Percentiles rank a stretch among this genome's conserved stretches.
These are phyloP conservation scores for Parascedosporium putredinis DNA, from an alignment of 2,329 filamentous ascomycete species.

Conservation along the genomic window DNA sequence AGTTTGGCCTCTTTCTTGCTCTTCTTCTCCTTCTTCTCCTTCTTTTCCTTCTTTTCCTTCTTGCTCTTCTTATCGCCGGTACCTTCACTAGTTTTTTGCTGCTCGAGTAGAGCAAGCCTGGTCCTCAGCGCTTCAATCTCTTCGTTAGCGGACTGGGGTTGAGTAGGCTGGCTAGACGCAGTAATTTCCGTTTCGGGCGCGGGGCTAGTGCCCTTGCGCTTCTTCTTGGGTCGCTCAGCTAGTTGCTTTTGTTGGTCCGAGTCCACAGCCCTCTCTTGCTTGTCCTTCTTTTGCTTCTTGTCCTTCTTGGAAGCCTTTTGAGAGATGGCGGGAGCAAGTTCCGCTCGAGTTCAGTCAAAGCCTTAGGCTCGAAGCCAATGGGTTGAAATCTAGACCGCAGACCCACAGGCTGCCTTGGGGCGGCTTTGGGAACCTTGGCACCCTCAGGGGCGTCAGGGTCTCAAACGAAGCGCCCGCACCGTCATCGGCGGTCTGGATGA, in stretches of 20 bases:
- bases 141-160: neutral
- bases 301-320: constrained; percentile 1
- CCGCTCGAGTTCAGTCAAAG: neutral
- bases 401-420: constrained; percentile 56
- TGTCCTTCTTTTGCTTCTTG: constrained; percentile 4
- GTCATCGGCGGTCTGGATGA: constrained; percentile 3
- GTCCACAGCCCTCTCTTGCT: neutral
- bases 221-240: neutral
- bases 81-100: neutral
- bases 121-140: neutral
- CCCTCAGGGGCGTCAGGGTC: neutral
- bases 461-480: neutral
- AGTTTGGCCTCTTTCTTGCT: neutral
- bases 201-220: neutral
- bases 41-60: constrained; percentile 3
- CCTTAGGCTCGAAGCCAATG: constrained; percentile 36
- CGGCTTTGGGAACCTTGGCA: constrained; percentile 22
- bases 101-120: neutral
- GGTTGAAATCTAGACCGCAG: constrained; percentile 59
- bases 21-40: constrained; percentile 6
- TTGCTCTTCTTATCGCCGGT: neutral
- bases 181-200: neutral
- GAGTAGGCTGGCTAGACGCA: neutral
- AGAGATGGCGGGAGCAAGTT: neutral
- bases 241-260: neutral